phyloP scores from a whole-genome alignment of 108 stramenopile species.

The Cyclotella choctawhatcheeana region DNA sequence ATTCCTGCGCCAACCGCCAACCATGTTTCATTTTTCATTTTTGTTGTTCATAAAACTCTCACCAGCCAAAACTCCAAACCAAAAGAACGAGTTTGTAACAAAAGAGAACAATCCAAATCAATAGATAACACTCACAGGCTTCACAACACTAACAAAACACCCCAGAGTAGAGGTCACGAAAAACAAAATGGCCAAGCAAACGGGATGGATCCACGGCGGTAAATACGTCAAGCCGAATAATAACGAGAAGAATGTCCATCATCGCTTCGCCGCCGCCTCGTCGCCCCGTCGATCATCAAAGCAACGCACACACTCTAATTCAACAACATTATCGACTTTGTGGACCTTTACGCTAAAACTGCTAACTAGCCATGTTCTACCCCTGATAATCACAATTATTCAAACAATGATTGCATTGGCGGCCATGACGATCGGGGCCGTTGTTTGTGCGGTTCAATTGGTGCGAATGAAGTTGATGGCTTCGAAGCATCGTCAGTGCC shows the following conservation, averaged over 20 bases:
- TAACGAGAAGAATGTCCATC: neutral
- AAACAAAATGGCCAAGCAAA: neutral
- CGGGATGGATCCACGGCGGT: neutral
- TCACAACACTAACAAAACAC: too few species aligned
- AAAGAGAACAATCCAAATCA: too few species aligned
- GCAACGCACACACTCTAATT: neutral
- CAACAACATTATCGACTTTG: neutral
- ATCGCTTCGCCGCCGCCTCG: neutral
- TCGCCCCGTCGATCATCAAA: neutral
- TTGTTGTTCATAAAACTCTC: too few species aligned
- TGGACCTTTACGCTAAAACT: neutral
- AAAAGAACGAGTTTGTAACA: too few species aligned
- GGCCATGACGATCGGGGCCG: neutral
- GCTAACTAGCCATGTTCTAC: neutral
- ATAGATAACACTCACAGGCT: too few species aligned
- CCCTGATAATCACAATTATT: neutral
- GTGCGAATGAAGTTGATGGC: neutral
- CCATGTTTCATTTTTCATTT: too few species aligned
- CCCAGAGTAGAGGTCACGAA: too few species aligned
- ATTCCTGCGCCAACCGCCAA: too few species aligned
- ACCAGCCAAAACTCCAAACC: too few species aligned
- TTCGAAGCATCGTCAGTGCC: too few species aligned
- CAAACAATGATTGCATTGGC: neutral
- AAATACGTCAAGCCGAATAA: neutral
- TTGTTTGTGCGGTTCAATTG: neutral